Base-by-base conservation (phyloP, 495 filamentous ascomycete genomes). In the Penicillium canescens region DNA sequence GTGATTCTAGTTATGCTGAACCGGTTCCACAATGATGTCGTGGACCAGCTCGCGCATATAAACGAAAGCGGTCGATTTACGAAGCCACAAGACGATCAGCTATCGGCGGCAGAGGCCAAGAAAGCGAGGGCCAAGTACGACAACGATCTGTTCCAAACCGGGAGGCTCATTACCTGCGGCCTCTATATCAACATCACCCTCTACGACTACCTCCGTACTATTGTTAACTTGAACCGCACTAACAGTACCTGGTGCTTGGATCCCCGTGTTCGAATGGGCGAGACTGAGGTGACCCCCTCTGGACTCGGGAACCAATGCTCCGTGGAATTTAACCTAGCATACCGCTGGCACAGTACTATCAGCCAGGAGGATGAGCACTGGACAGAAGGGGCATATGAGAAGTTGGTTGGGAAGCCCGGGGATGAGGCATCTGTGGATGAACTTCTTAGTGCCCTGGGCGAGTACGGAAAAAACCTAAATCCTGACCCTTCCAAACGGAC, bases 161-260 rank as follows among this genome's bases (percentile, higher is more conserved):
- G 84, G 28, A 77, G 90, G 36, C 76, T 94, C 34, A 78, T 92
- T 54, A 91, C 87, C 2, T 91, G 87, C 34, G 89, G 90, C 45
- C 75, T 93, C 6, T 94, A 92, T 66, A 89, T 91, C 63, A 92
- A 94, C 75, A 88, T 91, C 59, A 85, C 89, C 7, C 73, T 94
- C 26, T 79, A 88, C 52, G 90, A 95, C 61, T 95, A 95, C 64
- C 80, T 95, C 35, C 84, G 90, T 20, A 91, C 88, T 14, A 92
- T 95, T 57, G 78, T 94, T 68, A 92, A 92, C 65, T 66, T 92
- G 52, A 92, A 93, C 71, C 79, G 88, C 35, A 82, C 79, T 43
- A 83, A 86, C 60, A 86, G 86, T 11, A 88, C 84, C 6, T 95
- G 90, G 89, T 90, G 86, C 21, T 76, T 95, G 42, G 75, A 78